Base-by-base conservation (phyloP, 1,284 basidiomycete genomes). In the Pterulicium gracile region DNA sequence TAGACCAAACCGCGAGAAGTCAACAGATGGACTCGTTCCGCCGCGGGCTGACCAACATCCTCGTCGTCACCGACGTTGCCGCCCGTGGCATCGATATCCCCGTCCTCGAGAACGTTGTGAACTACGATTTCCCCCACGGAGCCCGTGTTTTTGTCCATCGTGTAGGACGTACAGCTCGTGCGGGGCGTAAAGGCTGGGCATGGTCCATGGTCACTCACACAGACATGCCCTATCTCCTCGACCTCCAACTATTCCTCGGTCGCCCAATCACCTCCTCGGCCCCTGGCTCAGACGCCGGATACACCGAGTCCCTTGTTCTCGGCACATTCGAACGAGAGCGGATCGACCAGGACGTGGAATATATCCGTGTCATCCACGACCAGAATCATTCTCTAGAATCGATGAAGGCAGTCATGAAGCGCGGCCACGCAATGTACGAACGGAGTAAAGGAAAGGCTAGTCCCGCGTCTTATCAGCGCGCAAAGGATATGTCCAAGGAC, bases 11-110 rank as follows among this genome's bases (percentile, higher is more conserved):
- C 1, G 94, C 94, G 1, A 88, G 96, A 49, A 79, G 81, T n/a
- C 79, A 79, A 51, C 92, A 98, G 58, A 89, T 99, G 81, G 81
- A 88, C 44, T 76, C 79, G 44, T 99, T 99, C 69, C 81, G 94
- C n/a, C 71, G 77, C 3, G 88, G 89, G 1, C 62, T 71, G 34
- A 88, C 93, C 0, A 88, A 75, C 52, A 72, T 99, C 45, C 73
- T 99, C 7, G 92, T 98, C 35, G 95, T 98, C 35, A 99, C 96
- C 0, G 96, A 99, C 59, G 91, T 99, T 27, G 96, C 96, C 14
- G 96, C 96, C 3, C 84, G 94, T 55, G 94, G 94, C 60, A 93
- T 95, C 59, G 93, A 97, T 66, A 89, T 97, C 41, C 93, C 93
- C 2, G 77, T 97, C 21, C 73, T 97, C 46, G 90, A 93, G 61